These are phyloP conservation scores for Salix udensis DNA, from an alignment of 345 rosid genomes.

Conservation along the genomic window DNA sequence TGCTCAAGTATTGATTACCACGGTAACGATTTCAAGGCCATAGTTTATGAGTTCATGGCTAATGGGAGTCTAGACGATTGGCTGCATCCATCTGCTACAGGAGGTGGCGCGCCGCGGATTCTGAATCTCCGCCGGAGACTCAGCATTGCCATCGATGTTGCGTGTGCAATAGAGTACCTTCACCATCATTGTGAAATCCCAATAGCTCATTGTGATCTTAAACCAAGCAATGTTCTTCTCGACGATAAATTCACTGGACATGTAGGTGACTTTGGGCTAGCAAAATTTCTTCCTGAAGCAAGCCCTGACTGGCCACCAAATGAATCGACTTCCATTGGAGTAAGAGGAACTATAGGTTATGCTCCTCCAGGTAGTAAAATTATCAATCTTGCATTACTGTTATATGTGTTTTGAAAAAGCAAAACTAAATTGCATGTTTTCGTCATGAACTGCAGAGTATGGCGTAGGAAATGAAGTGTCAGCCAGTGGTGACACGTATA, in stretches of 20 bases:
- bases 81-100: background rate
- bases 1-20: slow-evolving; percentile 22
- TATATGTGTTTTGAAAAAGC: background rate
- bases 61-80: slow-evolving; percentile 21
- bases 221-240: background rate
- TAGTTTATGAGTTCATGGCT: slow-evolving; percentile 17
- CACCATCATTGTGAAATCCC: background rate
- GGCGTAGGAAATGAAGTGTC: background rate
- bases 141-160: background rate
- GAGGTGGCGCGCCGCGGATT: too few relatives aligned
- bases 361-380: background rate
- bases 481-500: background rate
- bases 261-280: background rate
- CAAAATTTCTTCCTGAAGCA: background rate
- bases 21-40: slow-evolving; percentile 22
- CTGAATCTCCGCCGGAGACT: too few relatives aligned
- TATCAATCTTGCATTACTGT: too few relatives aligned
- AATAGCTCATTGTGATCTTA: background rate
- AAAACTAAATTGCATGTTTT: background rate
- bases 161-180: background rate
- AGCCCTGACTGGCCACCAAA: background rate
- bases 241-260: background rate
- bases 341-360: background rate
- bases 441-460: background rate
- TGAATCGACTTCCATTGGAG: background rate